Percentiles rank a stretch among this genome's conserved stretches.
Evolutionary conservation across 2,329 filamentous ascomycete species (phyloP).

Genomic region (Cladophialophora bantiana): DNA sequence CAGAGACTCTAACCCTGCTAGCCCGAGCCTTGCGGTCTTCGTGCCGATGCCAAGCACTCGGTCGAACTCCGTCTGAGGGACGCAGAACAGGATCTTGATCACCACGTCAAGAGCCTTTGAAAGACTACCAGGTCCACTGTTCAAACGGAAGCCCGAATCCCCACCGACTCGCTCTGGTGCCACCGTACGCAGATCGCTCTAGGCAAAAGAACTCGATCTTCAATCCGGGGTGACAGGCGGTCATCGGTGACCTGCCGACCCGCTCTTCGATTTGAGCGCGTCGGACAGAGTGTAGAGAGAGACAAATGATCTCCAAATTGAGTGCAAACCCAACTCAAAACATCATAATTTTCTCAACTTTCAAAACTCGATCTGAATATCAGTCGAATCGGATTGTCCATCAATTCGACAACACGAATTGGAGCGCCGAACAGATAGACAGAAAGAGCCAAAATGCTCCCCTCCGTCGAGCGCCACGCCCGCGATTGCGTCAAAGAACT

Average conservation of each 20-base stretch:
- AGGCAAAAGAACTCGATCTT: constrained; percentile 14
- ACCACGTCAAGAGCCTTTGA: neutral
- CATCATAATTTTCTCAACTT: too few species aligned
- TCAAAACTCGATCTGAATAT: too few species aligned
- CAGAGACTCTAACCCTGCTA: neutral
- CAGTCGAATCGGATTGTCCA: too few species aligned
- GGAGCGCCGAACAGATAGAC: neutral
- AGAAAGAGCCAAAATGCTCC: constrained; percentile 16
- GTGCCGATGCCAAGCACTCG: constrained; percentile 29
- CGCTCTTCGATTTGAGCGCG: neutral
- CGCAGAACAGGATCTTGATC: neutral
- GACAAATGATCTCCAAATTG: neutral
- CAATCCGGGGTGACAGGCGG: neutral
- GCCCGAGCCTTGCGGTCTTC: constrained; percentile 36
- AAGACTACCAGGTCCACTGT: neutral
- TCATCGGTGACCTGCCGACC: constrained; percentile 5
- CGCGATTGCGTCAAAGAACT: constrained; percentile 39
- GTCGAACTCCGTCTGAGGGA: neutral
- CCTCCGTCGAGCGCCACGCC: constrained; percentile 37
- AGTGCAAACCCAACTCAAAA: neutral
- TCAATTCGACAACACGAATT: neutral
- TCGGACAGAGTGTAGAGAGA: neutral
- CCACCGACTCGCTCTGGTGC: neutral
- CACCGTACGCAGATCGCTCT: neutral
- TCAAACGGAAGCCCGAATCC: neutral